Evolutionary conservation across 2,329 filamentous ascomycete genomes (phyloP), one percentile per base, ranked within the genome.

Genomic region (Conoideocrella luteorostrata): DNA sequence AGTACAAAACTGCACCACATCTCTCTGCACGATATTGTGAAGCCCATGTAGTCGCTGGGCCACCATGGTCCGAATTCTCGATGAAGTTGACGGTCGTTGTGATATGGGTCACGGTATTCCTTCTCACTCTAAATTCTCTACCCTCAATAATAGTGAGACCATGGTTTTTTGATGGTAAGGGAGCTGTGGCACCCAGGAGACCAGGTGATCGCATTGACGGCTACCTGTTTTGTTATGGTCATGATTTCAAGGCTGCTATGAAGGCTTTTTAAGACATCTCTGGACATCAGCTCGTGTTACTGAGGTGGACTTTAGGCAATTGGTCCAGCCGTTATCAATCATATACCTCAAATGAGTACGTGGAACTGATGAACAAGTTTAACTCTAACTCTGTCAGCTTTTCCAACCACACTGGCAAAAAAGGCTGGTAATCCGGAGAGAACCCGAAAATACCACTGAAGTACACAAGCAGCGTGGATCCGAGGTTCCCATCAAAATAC

Each of bases 281-380:
- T 3, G 78, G 77, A 2, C 65, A 61, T 18, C 75, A 79, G 47
- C 77, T 78, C 4, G 44, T 70, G 7, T 56, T 81, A 1, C 77
- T 77, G 1, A 64, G 78, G n/a, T 80, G 72, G 65, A 68, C 74
- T 0, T 60, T 82, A 33, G 78, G 78, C 0, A 82, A 82, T 49
- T 83, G 79, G 78, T 83, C 78, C 78, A 78, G 72, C 37, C 66
- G 79, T 7, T 83, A 81, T 56, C 73, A 82, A 53, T 68, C 68
- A 2, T 83, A 81, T 53, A 65, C 63, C 0, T 67, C 69, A 24
- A 62, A 71, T 3, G 74, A 79, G 50, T 83, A 82, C 52, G 45
- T 81, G 4, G 57, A 61, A 9, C 62, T 83, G 6, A 76, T 82
- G 67, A 74, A 80, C 45, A 66, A 69, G 42, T 82, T 83, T 50